phyloP scores from a whole-genome alignment of 208 protist species.

The Lotmaria passim region DNA sequence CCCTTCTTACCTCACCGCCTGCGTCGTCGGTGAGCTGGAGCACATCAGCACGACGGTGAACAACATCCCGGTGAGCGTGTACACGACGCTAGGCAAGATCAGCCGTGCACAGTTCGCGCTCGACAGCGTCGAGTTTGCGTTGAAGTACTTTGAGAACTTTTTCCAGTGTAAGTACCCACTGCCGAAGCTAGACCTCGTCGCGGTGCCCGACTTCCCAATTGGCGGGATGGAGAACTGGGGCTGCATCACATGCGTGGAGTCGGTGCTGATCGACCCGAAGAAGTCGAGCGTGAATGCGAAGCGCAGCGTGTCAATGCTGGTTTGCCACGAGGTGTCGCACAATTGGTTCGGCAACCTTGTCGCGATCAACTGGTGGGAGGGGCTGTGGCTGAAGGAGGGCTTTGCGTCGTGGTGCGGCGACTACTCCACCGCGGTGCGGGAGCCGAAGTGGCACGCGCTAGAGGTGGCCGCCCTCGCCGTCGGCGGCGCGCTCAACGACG shows the following conservation, averaged over 20 bases:
- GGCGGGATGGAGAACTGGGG: constrained; percentile 98
- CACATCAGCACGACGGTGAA: constrained; percentile 60
- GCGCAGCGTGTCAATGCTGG: constrained; percentile 86
- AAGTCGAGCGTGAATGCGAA: constrained; percentile 60
- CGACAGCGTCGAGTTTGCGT: constrained; percentile 65
- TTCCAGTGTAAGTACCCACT: constrained; percentile 94
- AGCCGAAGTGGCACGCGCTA: constrained; percentile 90
- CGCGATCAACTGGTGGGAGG: constrained; percentile 98
- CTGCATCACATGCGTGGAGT: constrained; percentile 94
- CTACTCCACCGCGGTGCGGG: constrained; percentile 72
- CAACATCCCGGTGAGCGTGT: constrained; percentile 77
- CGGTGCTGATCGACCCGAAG: constrained; percentile 78
- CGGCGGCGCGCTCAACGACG: constrained; percentile 77
- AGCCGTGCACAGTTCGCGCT: constrained; percentile 81
- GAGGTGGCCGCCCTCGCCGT: constrained; percentile 81
- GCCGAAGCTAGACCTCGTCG: constrained; percentile 97
- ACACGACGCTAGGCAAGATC: constrained; percentile 74
- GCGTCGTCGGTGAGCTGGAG: constrained; percentile 95
- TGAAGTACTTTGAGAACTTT: constrained; percentile 89
- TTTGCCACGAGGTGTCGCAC: constrained; percentile 98
- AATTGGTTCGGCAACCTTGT: constrained; percentile 99
- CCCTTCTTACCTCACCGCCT: constrained; percentile 97
- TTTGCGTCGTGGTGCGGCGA: constrained; percentile 98
- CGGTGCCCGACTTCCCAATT: constrained; percentile 95
- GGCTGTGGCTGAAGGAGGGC: constrained; percentile 99